Evolutionary conservation across 805 yeast genomes (phyloP).

Genomic region (Cyberlindnera samutprakarnensis): DNA sequence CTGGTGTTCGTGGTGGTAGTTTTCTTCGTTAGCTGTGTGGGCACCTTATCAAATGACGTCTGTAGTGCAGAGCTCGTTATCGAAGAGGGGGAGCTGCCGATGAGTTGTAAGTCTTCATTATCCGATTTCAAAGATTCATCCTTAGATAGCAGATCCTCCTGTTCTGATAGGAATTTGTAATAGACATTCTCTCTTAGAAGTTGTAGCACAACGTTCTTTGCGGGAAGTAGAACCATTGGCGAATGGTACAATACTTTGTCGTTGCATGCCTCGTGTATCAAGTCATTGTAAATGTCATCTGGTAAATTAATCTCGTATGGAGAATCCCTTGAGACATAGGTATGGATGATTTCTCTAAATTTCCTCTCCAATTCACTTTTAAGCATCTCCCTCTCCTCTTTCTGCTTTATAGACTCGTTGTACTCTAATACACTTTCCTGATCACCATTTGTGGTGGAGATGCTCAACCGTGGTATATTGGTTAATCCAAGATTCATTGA

Average conservation of each 20-base stretch:
- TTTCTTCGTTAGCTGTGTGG: too few relatives aligned
- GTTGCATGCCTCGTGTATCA: slow-evolving; percentile 21
- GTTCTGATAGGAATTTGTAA: slow-evolving; percentile 21
- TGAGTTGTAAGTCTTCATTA: too few relatives aligned
- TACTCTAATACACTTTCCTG: slow-evolving; percentile 3
- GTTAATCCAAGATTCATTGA: neutral
- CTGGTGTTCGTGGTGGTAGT: too few relatives aligned
- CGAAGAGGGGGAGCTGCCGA: too few relatives aligned
- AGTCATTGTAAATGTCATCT: slow-evolving; percentile 25
- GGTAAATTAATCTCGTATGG: slow-evolving; percentile 44
- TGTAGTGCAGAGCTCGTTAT: too few relatives aligned
- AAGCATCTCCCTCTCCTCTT: slow-evolving; percentile 12
- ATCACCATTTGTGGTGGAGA: neutral
- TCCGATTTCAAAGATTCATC: slow-evolving; percentile 6
- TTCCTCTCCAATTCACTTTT: slow-evolving; percentile 22
- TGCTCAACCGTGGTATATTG: neutral
- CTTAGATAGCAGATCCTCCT: slow-evolving; percentile 12
- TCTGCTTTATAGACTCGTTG: neutral
- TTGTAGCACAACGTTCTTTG: slow-evolving; percentile 26
- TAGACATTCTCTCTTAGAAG: slow-evolving; percentile 27
- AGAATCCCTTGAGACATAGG: slow-evolving; percentile 35
- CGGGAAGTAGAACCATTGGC: slow-evolving; percentile 23
- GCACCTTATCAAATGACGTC: too few relatives aligned
- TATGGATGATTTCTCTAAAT: slow-evolving; percentile 32
- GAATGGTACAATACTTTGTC: slow-evolving; percentile 25